Evolutionary conservation across 148 eudicot genomes (phyloP), one percentile per base, ranked within the genome.

Genomic region (Spergularia bocconei): DNA sequence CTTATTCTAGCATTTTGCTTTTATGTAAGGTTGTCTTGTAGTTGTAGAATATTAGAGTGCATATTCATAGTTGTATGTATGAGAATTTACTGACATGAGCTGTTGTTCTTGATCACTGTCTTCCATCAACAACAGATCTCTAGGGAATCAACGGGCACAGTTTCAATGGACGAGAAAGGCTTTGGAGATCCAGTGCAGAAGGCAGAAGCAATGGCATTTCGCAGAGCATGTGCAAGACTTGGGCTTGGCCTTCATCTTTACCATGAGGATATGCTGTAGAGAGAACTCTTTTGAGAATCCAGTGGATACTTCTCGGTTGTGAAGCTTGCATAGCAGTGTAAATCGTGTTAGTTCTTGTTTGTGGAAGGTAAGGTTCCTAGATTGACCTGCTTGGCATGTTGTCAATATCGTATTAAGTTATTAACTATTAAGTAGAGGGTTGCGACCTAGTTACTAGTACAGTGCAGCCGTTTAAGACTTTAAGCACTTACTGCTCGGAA

Each of bases 201-300:
- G 83, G 98, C 98, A 72, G 98, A 94, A 90, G 90, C 88, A 81
- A 94, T 94, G 98, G 98, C 98, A 67, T 93, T 93, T 83, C 97
- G 98, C 47, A 80, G 98, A 78, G 98, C 98, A 79, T 91, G 98
- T 91, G 98, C 98, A 33, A 91, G 98, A 61, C 85, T 93, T 78
- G 98, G 98, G 36, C 89, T 93, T 62, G 98, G 98, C 36, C 98
- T 93, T 71, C 90, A 91, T 84, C 93, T 93, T 53, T 93, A 91
- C 81, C 98, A 93, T 65, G 97, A 88, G 78, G 98, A 93, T 75
- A 20, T 84, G 83, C 67, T 81, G n/a, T 93, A 89, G 76, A 53
- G 4, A 15, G 5, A 13, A 23, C 63, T 67, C 67, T 73, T 69
- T 23, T 59, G 12, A 16, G 52, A 39, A 33, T 50, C 53, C 61